Evolutionary conservation across 2,329 filamentous ascomycete genomes (phyloP).

Genomic region (Talaromyces pinophilus): DNA sequence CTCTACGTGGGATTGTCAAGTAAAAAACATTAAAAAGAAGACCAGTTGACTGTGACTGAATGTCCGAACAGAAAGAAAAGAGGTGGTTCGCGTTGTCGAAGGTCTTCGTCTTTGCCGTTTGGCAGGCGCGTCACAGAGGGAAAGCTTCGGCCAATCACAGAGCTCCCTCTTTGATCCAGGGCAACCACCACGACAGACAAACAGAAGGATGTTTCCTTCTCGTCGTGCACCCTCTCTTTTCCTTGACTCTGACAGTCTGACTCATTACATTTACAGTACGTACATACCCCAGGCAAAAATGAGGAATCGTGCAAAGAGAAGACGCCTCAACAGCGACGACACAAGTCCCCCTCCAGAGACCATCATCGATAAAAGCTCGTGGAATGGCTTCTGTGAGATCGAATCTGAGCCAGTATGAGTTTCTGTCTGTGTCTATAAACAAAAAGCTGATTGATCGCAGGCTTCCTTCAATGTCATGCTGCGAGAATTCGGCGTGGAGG

Average conservation of each 20-base stretch:
- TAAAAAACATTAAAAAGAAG: not conserved
- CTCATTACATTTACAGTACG: not conserved
- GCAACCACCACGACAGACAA: not conserved
- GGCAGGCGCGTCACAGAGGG: conserved; percentile 26
- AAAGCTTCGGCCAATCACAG: conserved; percentile 28
- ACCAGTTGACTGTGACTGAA: not conserved
- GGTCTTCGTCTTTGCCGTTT: not conserved
- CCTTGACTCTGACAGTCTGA: not conserved
- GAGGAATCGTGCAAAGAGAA: conserved; percentile 18
- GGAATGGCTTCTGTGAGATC: conserved; percentile 64
- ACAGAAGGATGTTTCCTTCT: not conserved
- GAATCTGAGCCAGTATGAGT: conserved; percentile 77
- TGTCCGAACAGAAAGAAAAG: not conserved
- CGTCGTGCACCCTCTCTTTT: not conserved
- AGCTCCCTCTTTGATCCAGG: conserved; percentile 21
- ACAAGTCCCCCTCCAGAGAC: not conserved
- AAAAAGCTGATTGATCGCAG: conserved; percentile 44
- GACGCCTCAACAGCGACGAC: conserved; percentile 19
- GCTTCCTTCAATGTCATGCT: conserved; percentile 85
- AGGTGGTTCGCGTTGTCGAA: not conserved
- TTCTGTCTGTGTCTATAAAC: not conserved
- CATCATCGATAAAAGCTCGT: conserved; percentile 42
- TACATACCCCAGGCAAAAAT: conserved; percentile 9
- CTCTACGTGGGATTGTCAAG: not conserved
- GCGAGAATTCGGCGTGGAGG: conserved; percentile 71